Conservation (phyloP, 2,329 filamentous ascomycete genomes). For the Colletotrichum sojae region DNA sequence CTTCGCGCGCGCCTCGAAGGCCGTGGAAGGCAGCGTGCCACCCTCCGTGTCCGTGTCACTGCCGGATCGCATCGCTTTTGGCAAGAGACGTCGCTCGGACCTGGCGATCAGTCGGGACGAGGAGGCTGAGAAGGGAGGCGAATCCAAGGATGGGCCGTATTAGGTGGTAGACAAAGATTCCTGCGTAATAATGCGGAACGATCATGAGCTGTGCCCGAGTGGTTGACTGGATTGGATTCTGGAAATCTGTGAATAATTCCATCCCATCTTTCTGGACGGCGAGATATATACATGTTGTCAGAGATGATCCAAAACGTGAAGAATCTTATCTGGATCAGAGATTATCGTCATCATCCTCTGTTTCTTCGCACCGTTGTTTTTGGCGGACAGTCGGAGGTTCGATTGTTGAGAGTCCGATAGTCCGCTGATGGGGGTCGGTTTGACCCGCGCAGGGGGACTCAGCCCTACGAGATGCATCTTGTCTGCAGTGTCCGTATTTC, state of each 20-base stretch:
- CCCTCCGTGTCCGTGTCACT: conserved; percentile 20
- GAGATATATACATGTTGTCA: background rate
- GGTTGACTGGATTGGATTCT: background rate
- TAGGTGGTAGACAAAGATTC: background rate
- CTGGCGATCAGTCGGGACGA: background rate
- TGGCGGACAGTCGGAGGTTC: conserved; percentile 13
- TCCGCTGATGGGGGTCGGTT: background rate
- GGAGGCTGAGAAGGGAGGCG: background rate
- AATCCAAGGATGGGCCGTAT: background rate
- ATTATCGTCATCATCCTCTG: background rate
- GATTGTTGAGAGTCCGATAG: conserved; percentile 12
- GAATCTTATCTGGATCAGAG: background rate
- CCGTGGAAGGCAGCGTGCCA: background rate
- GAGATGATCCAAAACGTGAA: background rate
- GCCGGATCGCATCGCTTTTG: background rate
- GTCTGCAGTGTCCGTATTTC: background rate
- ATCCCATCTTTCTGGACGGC: conserved; percentile 9
- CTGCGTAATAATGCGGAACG: conserved; percentile 15
- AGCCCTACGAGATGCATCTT: background rate
- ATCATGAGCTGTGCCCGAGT: background rate
- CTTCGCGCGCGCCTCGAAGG: background rate
- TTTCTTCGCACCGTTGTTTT: background rate
- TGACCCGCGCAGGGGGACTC: background rate
- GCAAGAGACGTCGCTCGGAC: conserved; percentile 1
- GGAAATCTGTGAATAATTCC: background rate